Evolutionary conservation across 2,329 filamentous ascomycete species (phyloP).

Genomic region (Verticillium tricorpus): DNA sequence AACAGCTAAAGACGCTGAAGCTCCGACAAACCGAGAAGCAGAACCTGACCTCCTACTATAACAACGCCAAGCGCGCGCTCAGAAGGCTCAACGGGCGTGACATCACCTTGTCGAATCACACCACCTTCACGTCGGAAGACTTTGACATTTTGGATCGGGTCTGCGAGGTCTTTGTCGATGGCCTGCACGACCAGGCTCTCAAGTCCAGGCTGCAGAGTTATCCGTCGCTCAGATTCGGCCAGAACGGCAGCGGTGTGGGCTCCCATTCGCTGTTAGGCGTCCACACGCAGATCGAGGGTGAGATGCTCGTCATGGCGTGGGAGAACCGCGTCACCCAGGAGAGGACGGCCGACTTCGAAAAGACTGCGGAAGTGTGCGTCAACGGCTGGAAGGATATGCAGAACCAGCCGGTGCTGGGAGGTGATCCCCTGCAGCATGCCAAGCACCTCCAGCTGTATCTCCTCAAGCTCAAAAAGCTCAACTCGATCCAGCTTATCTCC

Average conservation of each 20-base stretch:
- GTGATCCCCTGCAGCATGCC: constrained; percentile 45
- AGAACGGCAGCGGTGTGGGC: constrained; percentile 12
- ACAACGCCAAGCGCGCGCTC: constrained; percentile 43
- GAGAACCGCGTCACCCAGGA: constrained; percentile 27
- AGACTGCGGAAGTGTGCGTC: constrained; percentile 31
- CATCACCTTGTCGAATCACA: constrained; percentile 40
- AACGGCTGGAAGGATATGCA: constrained; percentile 42
- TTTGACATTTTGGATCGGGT: constrained; percentile 46
- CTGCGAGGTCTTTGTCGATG: constrained; percentile 48
- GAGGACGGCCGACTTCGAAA: constrained; percentile 30
- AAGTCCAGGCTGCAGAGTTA: constrained; percentile 38
- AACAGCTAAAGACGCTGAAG: constrained; percentile 10
- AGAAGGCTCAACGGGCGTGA: constrained; percentile 46
- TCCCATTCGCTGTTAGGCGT: constrained; percentile 44
- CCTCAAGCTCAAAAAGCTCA: constrained; percentile 45
- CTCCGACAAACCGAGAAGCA: constrained; percentile 38
- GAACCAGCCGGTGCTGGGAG: constrained; percentile 31
- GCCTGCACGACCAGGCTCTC: constrained; percentile 44
- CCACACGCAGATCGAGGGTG: constrained; percentile 51
- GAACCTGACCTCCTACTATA: constrained; percentile 42
- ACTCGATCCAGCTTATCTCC: constrained; percentile 47
- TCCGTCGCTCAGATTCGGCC: constrained; percentile 39
- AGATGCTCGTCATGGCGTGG: constrained; percentile 45
- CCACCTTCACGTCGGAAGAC: constrained; percentile 38
- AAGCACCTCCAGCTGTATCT: constrained; percentile 46